Percentiles rank a stretch among this genome's conserved stretches.
Conservation (phyloP, 805 yeast species). For the Pichia phayaonensis region DNA sequence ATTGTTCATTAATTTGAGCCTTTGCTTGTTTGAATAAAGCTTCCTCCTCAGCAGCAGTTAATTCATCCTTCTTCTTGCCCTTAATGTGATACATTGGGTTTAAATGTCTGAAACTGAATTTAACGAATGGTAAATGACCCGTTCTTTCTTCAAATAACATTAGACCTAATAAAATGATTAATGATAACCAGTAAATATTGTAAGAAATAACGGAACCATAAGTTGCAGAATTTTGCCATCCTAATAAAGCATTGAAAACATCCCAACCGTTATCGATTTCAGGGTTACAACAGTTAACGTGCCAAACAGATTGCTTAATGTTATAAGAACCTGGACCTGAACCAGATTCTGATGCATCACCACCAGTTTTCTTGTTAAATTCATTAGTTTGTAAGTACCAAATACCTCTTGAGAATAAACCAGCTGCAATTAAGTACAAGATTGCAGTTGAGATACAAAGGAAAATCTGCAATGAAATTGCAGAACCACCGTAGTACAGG, state of each 20-base stretch:
- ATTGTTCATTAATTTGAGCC: neutral
- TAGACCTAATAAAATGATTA: constrained; percentile 46
- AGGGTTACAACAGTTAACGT: constrained; percentile 96
- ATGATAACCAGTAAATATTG: constrained; percentile 77
- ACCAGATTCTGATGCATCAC: constrained; percentile 91
- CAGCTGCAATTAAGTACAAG: constrained; percentile 84
- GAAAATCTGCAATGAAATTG: constrained; percentile 78
- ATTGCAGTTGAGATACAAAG: constrained; percentile 82
- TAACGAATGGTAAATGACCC: constrained; percentile 70
- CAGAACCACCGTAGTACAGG: constrained; percentile 76
- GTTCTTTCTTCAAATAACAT: constrained; percentile 78
- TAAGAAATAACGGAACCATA: constrained; percentile 86
- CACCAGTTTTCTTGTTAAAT: constrained; percentile 68
- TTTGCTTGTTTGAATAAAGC: constrained; percentile 42
- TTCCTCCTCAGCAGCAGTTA: constrained; percentile 44
- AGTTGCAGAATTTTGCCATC: constrained; percentile 97
- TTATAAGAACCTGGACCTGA: constrained; percentile 94
- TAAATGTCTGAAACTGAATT: constrained; percentile 39
- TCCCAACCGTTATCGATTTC: constrained; percentile 93
- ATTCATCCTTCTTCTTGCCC: constrained; percentile 54
- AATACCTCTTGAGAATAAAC: constrained; percentile 86
- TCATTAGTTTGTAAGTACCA: constrained; percentile 77
- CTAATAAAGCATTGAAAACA: constrained; percentile 86
- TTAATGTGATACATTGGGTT: constrained; percentile 72
- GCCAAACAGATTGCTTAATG: constrained; percentile 77